A percentile compares a stretch with the other conserved stretches of the same genome.
phyloP scores from a whole-genome alignment of 345 rosid species.

The Dipteronia sinensis region DNA sequence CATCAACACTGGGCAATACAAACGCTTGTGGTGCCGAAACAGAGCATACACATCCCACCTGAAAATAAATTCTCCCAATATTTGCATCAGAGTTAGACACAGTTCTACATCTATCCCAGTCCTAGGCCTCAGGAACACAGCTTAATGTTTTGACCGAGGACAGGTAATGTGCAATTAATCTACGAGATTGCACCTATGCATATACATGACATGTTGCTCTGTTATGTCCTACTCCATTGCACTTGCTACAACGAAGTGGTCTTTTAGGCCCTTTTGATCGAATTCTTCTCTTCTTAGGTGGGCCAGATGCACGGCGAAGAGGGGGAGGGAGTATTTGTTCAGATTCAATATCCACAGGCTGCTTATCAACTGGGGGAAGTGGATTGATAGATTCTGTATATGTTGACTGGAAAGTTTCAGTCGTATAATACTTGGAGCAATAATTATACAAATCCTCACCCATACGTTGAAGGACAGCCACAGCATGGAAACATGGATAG shows the following conservation, averaged over 20 bases:
- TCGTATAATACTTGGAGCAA: conserved; percentile 49
- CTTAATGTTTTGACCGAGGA: not conserved
- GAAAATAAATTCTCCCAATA: conserved; percentile 5
- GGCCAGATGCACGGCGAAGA: conserved; percentile 30
- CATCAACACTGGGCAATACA: not conserved
- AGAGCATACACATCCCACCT: not conserved
- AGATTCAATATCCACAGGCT: conserved; percentile 16
- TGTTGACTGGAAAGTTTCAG: conserved; percentile 40
- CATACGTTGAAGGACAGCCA: conserved; percentile 47
- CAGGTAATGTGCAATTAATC: conserved; percentile 16
- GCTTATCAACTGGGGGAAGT: conserved; percentile 27
- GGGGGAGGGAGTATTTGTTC: conserved; percentile 46
- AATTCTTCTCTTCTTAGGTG: conserved; percentile 36
- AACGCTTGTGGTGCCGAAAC: not conserved
- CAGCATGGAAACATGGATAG: conserved; percentile 60
- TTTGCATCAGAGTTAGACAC: not conserved
- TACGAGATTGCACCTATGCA: conserved; percentile 19
- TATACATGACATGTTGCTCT: conserved; percentile 43
- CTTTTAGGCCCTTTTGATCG: conserved; percentile 37
- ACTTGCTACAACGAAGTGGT: conserved; percentile 48
- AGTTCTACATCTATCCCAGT: conserved; percentile 4
- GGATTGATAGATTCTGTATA: conserved; percentile 51
- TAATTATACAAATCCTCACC: conserved; percentile 40
- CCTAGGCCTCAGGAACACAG: not conserved
- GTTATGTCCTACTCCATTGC: conserved; percentile 58